Evolutionary conservation across 2,329 filamentous ascomycete genomes (phyloP).

Genomic region (Thielaviopsis euricoi): DNA sequence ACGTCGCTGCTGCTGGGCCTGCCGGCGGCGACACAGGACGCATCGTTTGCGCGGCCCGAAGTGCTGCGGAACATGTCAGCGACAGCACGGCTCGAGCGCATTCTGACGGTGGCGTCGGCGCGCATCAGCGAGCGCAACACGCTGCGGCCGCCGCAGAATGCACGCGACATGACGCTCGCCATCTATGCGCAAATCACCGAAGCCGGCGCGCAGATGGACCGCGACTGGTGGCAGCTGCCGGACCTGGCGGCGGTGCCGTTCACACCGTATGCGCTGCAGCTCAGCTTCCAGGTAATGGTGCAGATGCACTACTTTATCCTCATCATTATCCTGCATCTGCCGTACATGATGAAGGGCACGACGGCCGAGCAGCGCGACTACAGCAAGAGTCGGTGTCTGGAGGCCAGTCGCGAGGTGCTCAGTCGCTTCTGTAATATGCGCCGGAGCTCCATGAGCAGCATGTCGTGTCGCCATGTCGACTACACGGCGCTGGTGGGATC

Average conservation of each 20-base stretch:
- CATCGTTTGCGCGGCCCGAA: slow-evolving; percentile 20
- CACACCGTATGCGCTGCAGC: slow-evolving; percentile 32
- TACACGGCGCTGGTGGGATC: slow-evolving; percentile 34
- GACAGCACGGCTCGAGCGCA: slow-evolving; percentile 27
- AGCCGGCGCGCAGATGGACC: slow-evolving; percentile 24
- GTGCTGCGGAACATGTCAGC: slow-evolving; percentile 19
- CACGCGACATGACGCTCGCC: slow-evolving; percentile 24
- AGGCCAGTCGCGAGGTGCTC: slow-evolving; percentile 34
- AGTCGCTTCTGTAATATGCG: slow-evolving; percentile 32
- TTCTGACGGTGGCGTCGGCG: slow-evolving; percentile 25
- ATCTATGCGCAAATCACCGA: slow-evolving; percentile 32
- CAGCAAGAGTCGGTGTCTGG: slow-evolving; percentile 29
- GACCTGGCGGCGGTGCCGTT: slow-evolving; percentile 18
- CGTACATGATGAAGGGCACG: slow-evolving; percentile 31
- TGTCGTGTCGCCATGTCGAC: slow-evolving; percentile 32
- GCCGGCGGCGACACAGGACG: slow-evolving; percentile 26
- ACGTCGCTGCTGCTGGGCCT: slow-evolving; percentile 35
- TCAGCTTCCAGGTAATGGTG: slow-evolving; percentile 23
- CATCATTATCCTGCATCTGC: slow-evolving; percentile 35
- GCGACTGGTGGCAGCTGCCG: slow-evolving; percentile 31
- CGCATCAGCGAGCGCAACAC: slow-evolving; percentile 31
- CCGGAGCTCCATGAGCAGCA: slow-evolving; percentile 20
- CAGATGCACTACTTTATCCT: slow-evolving; percentile 36
- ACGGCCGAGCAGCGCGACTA: slow-evolving; percentile 26
- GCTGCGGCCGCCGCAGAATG: slow-evolving; percentile 15